Base-by-base conservation (phyloP, 2,329 filamentous ascomycete genomes). In the Didymella pinodella region DNA sequence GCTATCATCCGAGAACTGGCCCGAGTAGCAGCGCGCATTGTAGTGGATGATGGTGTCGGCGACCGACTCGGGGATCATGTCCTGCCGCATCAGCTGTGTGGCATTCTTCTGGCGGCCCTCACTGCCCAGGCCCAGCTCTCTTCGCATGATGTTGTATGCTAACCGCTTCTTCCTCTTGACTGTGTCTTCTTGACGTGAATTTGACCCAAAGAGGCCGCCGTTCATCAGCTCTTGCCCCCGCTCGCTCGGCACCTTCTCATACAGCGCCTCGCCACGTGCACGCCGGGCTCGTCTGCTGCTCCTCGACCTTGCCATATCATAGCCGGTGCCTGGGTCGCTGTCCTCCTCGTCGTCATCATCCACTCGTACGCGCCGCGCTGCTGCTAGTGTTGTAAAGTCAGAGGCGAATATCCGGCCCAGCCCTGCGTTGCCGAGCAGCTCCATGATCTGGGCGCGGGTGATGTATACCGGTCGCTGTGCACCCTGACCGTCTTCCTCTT, bases 1-100 rank as follows among this genome's bases (percentile, higher is more conserved):
- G 26, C 95, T 95, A 69, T 99, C 95, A 65, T 96, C 91, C 0
- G 92, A 97, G 75, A 98, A 99, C 74, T 98, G 94, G 1, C 95
- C 95, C 3, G 92, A 97, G 73, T 98, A 98, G 52, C 95, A 93
- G 40, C 92, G 88, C 5, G 89, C 85, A 54, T 93, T 87, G 73
- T 93, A 96, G 70, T 96, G 91, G 62, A 98, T 89, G 61, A 97
- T 91, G 70, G 91, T 90, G 72, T 98, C 94, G 0, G 92, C 89
- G 25, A 85, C 85, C 0, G 88, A 90, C 2, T 85, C 85, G 0
- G 95, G 94, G 58, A 97, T 88, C 80, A 97, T 84, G 29, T 85
- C 85, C 85, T 92, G 90, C 45, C 85, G 85, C 69, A 96, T 87
- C 22, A 93, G 79, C 48, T 85, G 84, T 59, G 88, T 88, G n/a